Conservation (phyloP, 768 basidiomycete species). For the Naganishia antarctica region DNA sequence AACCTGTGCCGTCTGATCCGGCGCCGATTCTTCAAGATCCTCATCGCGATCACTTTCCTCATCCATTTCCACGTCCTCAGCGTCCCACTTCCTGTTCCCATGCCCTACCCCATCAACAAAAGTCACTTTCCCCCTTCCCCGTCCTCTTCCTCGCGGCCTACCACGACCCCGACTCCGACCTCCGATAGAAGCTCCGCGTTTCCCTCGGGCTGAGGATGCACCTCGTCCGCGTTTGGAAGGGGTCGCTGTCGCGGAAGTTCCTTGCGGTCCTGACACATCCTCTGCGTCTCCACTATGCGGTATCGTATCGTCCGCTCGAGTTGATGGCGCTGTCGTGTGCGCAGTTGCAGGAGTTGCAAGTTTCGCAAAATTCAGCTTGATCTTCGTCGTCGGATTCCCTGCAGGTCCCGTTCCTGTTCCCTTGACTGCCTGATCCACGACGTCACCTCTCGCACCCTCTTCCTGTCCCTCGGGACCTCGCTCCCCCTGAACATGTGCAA, state of each 20-base stretch:
- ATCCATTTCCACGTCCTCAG: not conserved
- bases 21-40: not conserved
- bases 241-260: not conserved
- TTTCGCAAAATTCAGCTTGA: conserved; percentile 27
- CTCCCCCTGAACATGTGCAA: not conserved
- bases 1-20: not conserved
- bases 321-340: not conserved
- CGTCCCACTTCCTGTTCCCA: no score
- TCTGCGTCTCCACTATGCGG: not conserved
- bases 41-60: not conserved
- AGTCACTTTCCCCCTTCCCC: not conserved
- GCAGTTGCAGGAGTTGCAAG: not conserved
- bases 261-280: no score
- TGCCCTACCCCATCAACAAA: no score
- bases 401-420: not conserved
- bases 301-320: not conserved
- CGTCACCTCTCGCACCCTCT: not conserved
- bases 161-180: not conserved
- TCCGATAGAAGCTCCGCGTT: conserved; percentile 3
- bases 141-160: not conserved
- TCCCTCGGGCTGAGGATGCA: not conserved
- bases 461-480: not conserved
- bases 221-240: not conserved
- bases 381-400: conserved; percentile 6
- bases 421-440: not conserved